Base-by-base conservation (phyloP, 148 eudicot genomes). In the Chenopodium berlandieri region DNA sequence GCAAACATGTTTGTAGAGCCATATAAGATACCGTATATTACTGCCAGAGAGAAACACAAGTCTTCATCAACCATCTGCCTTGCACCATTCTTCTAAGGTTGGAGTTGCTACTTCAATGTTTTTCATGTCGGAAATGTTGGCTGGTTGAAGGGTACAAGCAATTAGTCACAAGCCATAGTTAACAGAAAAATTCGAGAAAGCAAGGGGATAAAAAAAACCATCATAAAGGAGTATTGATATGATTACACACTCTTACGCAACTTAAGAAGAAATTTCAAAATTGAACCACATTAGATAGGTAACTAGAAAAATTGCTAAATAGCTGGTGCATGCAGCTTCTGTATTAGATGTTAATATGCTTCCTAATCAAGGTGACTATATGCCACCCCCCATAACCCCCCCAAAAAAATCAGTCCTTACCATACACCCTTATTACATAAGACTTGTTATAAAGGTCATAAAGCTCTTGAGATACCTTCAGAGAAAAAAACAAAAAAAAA, bases 61-160 rank as follows among this genome's bases (percentile, higher is more conserved):
- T 22, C 25, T 32, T 4, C 71, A 79, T 85, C 80, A 90, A 67
- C 78, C 69, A 40, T 83, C 69, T 19, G 82, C 82, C 27, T 82
- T 60, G 84, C 90, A 83, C 98, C 98, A 95, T 78, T 87, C 97
- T 68, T 88, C 88, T 69, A 95, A 86, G 44, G 93, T 93, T 73
- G 94, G 94, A 54, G 93, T 90, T 22, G 89, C 88, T 64, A 95
- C 94, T 75, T 94, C 97, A 69, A 95, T 80, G 73, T 92, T 93
- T 73, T 83, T 90, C 97, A 93, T 93, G 86, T 95, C 97, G 2
- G 76, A 78, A 5, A 95, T 80, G 84, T 93, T 95, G 27, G 97
- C 98, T 95, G 91, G 81, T 82, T 72, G 73, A 85, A 79, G 63
- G 77, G 46, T 16, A 62, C 1, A 58, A 72, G 13, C 13, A 23